phyloP scores from a whole-genome alignment of 108 stramenopile species.

The Discostella pseudostelligera region DNA sequence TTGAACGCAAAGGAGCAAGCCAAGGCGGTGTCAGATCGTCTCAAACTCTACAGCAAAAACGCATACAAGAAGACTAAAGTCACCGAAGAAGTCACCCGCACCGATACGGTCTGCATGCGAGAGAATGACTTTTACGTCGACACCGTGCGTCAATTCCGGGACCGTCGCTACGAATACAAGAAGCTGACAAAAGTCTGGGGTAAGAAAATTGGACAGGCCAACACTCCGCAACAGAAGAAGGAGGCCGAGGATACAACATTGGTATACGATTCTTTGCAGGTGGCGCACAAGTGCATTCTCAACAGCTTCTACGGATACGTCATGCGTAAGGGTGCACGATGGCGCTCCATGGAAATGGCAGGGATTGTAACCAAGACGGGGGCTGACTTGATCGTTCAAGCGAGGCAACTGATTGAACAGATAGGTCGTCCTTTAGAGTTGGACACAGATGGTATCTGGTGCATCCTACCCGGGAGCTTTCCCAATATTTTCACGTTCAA shows the following conservation, averaged over 20 bases:
- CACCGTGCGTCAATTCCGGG: conserved; percentile 97
- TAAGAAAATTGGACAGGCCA: conserved; percentile 81
- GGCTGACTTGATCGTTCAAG: conserved; percentile 97
- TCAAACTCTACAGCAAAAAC: conserved; percentile 93
- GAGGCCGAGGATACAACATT: conserved; percentile 90
- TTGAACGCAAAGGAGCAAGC: conserved; percentile 84
- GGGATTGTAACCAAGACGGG: conserved; percentile 99
- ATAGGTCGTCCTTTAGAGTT: conserved; percentile 98
- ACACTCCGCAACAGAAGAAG: conserved; percentile 85
- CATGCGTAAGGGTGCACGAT: conserved; percentile 99
- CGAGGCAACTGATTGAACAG: conserved; percentile 91
- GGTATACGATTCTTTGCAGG: conserved; percentile 97
- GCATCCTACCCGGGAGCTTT: conserved; percentile 96
- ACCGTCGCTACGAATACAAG: conserved; percentile 98
- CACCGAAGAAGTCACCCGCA: conserved; percentile 89
- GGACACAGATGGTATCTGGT: conserved; percentile 99
- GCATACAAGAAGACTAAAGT: conserved; percentile 97
- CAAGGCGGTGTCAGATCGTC: conserved; percentile 62
- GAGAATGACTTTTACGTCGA: conserved; percentile 99
- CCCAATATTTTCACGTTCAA: conserved; percentile 91
- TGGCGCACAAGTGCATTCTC: conserved; percentile 99
- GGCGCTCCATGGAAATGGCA: conserved; percentile 99
- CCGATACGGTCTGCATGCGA: conserved; percentile 96
- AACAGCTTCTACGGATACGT: conserved; percentile 98
- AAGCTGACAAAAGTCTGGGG: conserved; percentile 95